Evolutionary conservation across 2,329 filamentous ascomycete genomes (phyloP).

Genomic region (Penicillium sp.): DNA sequence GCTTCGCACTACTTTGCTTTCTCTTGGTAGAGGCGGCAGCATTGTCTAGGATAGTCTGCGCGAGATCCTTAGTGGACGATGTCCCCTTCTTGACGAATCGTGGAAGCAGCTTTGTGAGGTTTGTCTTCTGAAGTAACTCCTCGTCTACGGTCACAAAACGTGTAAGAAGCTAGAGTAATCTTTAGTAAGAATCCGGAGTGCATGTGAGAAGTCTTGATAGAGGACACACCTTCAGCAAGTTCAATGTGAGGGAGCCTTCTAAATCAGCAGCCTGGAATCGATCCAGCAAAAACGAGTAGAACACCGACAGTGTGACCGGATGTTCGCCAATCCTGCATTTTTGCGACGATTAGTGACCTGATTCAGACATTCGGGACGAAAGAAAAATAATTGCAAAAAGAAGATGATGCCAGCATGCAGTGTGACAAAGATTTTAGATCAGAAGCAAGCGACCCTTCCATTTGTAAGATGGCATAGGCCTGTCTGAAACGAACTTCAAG

Average conservation of each 20-base stretch:
- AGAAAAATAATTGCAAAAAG: neutral
- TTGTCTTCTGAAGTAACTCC: conserved; percentile 61
- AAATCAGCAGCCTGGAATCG: conserved; percentile 52
- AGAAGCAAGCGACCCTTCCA: neutral
- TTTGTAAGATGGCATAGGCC: neutral
- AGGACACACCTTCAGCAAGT: conserved; percentile 49
- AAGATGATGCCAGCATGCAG: neutral
- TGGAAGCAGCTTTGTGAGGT: conserved; percentile 59
- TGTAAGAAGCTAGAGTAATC: conserved; percentile 51
- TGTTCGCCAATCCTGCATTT: conserved; percentile 51
- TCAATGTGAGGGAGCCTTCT: conserved; percentile 47
- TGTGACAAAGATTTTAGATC: neutral
- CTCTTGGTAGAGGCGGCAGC: conserved; percentile 48
- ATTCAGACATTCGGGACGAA: neutral
- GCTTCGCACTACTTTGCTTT: conserved; percentile 42
- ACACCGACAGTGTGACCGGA: conserved; percentile 48
- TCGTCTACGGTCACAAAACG: conserved; percentile 60
- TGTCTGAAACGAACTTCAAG: neutral
- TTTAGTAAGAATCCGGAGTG: neutral
- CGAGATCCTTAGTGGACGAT: conserved; percentile 57
- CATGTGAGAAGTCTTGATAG: neutral
- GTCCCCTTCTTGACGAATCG: conserved; percentile 62
- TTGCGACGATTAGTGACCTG: conserved; percentile 32
- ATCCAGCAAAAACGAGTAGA: conserved; percentile 53
- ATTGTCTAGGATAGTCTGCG: conserved; percentile 57